Percentiles rank a stretch among this genome's conserved stretches.
Conservation (phyloP, 192 early-diverging fungal species). For the Physocladia obscura region DNA sequence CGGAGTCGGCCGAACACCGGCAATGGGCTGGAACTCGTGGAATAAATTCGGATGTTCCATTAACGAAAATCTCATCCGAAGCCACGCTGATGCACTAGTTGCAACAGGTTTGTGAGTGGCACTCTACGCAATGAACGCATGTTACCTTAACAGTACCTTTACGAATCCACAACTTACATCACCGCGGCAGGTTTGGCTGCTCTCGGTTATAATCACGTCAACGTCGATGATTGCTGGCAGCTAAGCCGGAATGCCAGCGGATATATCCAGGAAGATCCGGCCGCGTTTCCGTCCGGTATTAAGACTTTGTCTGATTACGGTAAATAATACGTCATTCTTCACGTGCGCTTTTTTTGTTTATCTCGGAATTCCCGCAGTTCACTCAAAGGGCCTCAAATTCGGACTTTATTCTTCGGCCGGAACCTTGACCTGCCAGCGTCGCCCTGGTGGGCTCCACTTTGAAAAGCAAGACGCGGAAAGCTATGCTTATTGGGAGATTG, state of each 20-base stretch:
- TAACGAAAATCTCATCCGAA: conserved; percentile 49
- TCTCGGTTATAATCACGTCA: conserved; percentile 57
- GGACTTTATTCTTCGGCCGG: conserved; percentile 49
- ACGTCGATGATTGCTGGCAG: conserved; percentile 63
- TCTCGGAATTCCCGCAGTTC: conserved; percentile 34
- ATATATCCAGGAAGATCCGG: conserved; percentile 35
- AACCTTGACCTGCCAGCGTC: conserved; percentile 50
- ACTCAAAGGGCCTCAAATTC: conserved; percentile 43
- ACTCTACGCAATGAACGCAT: too few species aligned
- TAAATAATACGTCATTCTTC: neutral
- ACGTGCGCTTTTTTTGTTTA: neutral
- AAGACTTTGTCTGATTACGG: conserved; percentile 46
- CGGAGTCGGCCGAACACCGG: conserved; percentile 32
- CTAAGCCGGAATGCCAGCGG: conserved; percentile 34
- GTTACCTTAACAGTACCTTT: too few species aligned
- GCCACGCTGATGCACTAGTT: conserved; percentile 51
- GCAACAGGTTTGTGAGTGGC: conserved; percentile 27
- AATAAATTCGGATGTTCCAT: conserved; percentile 53
- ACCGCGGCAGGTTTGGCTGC: conserved; percentile 25
- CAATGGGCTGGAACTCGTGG: conserved; percentile 65
- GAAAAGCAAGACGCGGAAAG: conserved; percentile 48
- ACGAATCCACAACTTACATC: too few species aligned
- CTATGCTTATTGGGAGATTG: conserved; percentile 58
- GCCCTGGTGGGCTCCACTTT: conserved; percentile 48
- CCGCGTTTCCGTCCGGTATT: conserved; percentile 57